phyloP scores from a whole-genome alignment of 495 filamentous ascomycete species.

The Podospora fimiseda region DNA sequence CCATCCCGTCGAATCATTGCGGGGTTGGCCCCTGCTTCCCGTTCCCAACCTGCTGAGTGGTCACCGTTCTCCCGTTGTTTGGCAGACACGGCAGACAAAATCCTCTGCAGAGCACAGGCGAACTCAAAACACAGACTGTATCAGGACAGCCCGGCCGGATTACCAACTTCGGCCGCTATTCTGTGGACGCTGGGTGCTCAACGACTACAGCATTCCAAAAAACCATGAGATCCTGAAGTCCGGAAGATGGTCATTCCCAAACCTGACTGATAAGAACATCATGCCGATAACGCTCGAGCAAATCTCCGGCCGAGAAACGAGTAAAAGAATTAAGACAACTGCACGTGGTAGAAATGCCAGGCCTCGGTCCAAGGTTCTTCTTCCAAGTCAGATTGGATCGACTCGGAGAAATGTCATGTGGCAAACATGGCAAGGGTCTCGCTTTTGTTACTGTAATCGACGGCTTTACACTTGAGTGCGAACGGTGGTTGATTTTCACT shows the following conservation, averaged over 20 bases:
- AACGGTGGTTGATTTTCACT: neutral
- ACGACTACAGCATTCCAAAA: slow-evolving; percentile 10
- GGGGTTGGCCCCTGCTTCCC: slow-evolving; percentile 26
- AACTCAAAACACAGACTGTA: slow-evolving; percentile 28
- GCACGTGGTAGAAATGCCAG: too few relatives aligned
- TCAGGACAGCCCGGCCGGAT: slow-evolving; percentile 21
- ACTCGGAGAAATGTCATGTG: too few relatives aligned
- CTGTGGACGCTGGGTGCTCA: slow-evolving; percentile 6
- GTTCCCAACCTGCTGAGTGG: slow-evolving; percentile 13
- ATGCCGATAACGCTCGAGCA: too few relatives aligned
- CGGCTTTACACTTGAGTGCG: neutral
- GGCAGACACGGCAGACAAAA: slow-evolving; percentile 8
- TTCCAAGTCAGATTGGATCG: too few relatives aligned
- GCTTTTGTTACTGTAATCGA: neutral
- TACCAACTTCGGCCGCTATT: slow-evolving; percentile 9
- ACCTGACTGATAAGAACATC: too few relatives aligned
- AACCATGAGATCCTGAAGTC: too few relatives aligned
- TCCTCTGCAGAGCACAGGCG: slow-evolving; percentile 24
- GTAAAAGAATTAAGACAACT: too few relatives aligned
- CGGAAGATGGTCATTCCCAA: too few relatives aligned
- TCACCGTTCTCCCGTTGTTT: slow-evolving; percentile 18
- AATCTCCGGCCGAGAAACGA: too few relatives aligned
- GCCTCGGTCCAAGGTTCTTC: too few relatives aligned
- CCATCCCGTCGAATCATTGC: slow-evolving; percentile 21
- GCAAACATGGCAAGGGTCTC: neutral